Evolutionary conservation across 805 yeast species (phyloP), one percentile per base, ranked within the genome.

Genomic region (Pichia thaimueangensis): DNA sequence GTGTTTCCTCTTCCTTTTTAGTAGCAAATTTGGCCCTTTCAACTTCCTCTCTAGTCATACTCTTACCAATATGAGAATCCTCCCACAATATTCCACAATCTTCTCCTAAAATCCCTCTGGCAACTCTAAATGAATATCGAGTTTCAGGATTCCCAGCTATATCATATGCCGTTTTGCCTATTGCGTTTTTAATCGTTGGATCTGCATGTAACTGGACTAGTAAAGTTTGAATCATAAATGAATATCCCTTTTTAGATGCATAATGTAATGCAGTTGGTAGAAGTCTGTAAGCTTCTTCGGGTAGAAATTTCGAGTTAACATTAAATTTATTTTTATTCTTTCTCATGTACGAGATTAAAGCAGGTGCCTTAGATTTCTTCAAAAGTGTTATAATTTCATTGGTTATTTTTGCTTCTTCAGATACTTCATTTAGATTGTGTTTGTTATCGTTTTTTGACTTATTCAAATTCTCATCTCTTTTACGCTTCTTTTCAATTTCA

Each of bases 231-330:
- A 86, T 78, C 71, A 88, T 79, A 50, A 81, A 86, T 41, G 70
- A 69, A 19, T 80, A 65, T 3, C 86, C 85, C 43, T 78, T 68
- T 8, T 78, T 69, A 0, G 96, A 65, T 0, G 95, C 91, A 57
- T 69, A 86, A 56, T 88, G 95, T 24, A 93, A 64, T 44, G 85
- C 59, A 0, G 95, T 86, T 4, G 97, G 95, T 0, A 79, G 69
- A 11, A 68, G 63, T 10, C 58, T 51, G 52, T 72, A 82, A 42
- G 71, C 74, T 0, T 64, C 48, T 8, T 57, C 60, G 0, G 96
- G 96, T 28, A 70, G 60, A 5, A 91, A 59, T 16, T 35, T 37
- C 47, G 78, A 75, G 47, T 85, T 70, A 7, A 73, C 68, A 33
- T 70, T 65, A 6, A 46, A 3, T 15, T 40, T 30, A 1, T 85